Evolutionary conservation across 257 asterid species (phyloP).

Genomic region (Nicotiana sylvestris): DNA sequence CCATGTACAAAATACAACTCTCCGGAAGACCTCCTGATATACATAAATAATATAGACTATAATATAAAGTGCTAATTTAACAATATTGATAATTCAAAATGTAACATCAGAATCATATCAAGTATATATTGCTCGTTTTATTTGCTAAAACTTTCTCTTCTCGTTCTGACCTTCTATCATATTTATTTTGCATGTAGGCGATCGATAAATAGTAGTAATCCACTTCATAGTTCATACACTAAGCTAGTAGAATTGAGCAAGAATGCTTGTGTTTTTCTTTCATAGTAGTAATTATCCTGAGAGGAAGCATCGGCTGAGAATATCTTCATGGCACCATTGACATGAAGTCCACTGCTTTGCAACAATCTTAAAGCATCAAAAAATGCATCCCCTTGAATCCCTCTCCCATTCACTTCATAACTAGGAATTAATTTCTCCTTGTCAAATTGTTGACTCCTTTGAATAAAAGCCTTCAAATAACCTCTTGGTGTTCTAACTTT

Average conservation of each 20-base stretch:
- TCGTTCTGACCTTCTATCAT: not conserved
- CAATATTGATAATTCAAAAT: not conserved
- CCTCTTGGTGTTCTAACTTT: slow-evolving; percentile 35
- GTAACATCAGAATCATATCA: not conserved
- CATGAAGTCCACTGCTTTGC: slow-evolving; percentile 39
- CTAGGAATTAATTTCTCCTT: slow-evolving; percentile 49
- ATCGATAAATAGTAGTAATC: not conserved
- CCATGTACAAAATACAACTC: not conserved
- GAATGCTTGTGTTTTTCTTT: slow-evolving; percentile 48
- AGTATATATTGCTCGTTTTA: not conserved
- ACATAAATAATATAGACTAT: not conserved
- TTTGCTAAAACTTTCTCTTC: not conserved
- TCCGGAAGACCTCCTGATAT: not conserved
- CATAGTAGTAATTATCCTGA: slow-evolving; percentile 40
- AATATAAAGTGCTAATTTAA: not conserved
- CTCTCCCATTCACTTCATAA: slow-evolving; percentile 75
- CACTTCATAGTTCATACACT: not conserved
- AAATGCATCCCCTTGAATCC: slow-evolving; percentile 66
- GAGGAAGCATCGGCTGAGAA: slow-evolving; percentile 76
- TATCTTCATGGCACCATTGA: slow-evolving; percentile 55
- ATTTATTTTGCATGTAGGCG: not conserved
- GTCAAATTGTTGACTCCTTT: slow-evolving; percentile 35
- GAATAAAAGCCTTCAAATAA: slow-evolving; percentile 39
- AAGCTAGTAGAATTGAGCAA: slow-evolving; percentile 43
- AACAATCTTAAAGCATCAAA: slow-evolving; percentile 45